A percentile compares a stretch with the other conserved stretches of the same genome.
These are phyloP conservation scores for Vachellia collinsii DNA, from an alignment of 306 rosid genomes.

Conservation along the genomic window DNA sequence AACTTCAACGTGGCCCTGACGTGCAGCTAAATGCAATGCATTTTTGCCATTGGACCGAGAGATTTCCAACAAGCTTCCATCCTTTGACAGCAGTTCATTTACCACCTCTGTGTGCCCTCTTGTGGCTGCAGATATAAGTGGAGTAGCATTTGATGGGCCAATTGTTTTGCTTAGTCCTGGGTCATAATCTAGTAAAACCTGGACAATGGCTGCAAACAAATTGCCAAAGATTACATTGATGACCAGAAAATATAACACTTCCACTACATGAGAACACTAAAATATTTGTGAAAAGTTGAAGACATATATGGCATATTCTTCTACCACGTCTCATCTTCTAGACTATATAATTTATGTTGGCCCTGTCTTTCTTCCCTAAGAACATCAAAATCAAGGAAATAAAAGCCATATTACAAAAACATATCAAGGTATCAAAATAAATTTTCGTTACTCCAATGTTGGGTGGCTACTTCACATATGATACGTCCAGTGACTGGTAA, in stretches of 20 bases:
- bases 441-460: background rate
- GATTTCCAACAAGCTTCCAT: constrained; percentile 75
- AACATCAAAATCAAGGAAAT: constrained; percentile 24
- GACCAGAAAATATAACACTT: constrained; percentile 12
- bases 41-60: constrained; percentile 86
- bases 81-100: constrained; percentile 79
- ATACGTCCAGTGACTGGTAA: constrained; percentile 5
- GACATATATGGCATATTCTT: background rate
- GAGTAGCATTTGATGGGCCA: constrained; percentile 86
- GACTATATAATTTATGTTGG: background rate
- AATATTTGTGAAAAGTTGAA: background rate
- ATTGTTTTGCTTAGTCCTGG: constrained; percentile 78
- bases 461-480: constrained; percentile 1
- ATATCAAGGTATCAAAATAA: background rate
- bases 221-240: constrained; percentile 27
- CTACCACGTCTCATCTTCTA: background rate
- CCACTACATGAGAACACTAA: background rate
- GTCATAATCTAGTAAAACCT: constrained; percentile 77
- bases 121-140: constrained; percentile 91
- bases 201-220: constrained; percentile 72
- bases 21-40: constrained; percentile 92
- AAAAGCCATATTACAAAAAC: background rate
- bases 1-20: constrained; percentile 86
- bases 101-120: constrained; percentile 86
- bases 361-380: background rate